A percentile compares a stretch with the other conserved stretches of the same genome.
These are phyloP conservation scores for Boletus sp. DNA, from an alignment of 768 basidiomycete genomes.

Conservation along the genomic window DNA sequence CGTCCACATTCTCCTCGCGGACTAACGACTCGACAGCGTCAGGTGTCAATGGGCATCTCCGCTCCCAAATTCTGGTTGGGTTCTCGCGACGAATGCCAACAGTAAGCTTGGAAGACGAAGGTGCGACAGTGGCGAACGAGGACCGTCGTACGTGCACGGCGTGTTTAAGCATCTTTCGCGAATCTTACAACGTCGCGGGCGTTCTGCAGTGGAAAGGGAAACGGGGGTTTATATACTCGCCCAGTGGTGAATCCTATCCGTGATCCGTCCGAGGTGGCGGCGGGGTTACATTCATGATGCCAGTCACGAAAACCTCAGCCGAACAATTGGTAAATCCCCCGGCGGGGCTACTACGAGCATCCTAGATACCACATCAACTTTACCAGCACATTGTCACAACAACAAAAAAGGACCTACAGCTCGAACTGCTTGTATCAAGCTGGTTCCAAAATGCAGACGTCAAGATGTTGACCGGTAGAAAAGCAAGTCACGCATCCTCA, in stretches of 20 bases:
- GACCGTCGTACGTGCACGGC: slow-evolving; percentile 21
- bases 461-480: not conserved
- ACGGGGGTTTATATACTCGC: slow-evolving; percentile 9
- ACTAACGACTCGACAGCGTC: slow-evolving; percentile 65
- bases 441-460: not conserved
- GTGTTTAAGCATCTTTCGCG: slow-evolving; percentile 18
- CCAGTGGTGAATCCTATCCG: not conserved
- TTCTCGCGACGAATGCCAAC: slow-evolving; percentile 77
- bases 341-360: not conserved
- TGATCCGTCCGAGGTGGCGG: slow-evolving; percentile 17
- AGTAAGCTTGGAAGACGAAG: slow-evolving; percentile 34
- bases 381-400: not conserved
- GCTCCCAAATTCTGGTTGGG: slow-evolving; percentile 79
- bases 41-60: slow-evolving; percentile 81
- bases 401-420: not conserved
- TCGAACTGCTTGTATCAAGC: not conserved
- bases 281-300: not conserved
- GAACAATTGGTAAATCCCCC: not conserved
- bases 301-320: not conserved
- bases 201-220: not conserved
- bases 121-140: slow-evolving; percentile 18
- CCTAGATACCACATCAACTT: not conserved
- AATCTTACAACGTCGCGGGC: not conserved
- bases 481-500: not conserved
- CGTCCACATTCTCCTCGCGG: slow-evolving; percentile 51